Evolutionary conservation across 345 rosid genomes (phyloP).

Genomic region (Eutrema japonicum): DNA sequence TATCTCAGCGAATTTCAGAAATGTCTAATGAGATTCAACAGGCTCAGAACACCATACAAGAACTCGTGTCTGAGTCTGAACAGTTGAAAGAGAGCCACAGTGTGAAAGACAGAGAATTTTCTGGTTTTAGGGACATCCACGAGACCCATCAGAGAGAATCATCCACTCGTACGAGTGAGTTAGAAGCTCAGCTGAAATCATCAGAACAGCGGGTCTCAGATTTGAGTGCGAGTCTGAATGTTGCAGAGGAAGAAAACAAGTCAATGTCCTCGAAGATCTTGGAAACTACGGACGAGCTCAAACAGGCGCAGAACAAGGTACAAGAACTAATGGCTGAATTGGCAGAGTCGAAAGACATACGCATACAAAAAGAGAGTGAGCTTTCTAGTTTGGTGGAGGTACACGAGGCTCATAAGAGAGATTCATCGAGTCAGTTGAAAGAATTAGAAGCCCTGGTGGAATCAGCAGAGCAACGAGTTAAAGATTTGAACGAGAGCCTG

Average conservation of each 20-base stretch:
- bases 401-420: constrained; percentile 57
- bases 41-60: constrained; percentile 52
- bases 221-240: constrained; percentile 50
- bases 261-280: constrained; percentile 57
- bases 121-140: constrained; percentile 42
- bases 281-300: constrained; percentile 55
- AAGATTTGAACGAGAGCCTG: constrained; percentile 54
- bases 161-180: constrained; percentile 42
- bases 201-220: constrained; percentile 50
- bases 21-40: constrained; percentile 54
- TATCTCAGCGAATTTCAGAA: constrained; percentile 53
- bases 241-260: constrained; percentile 58
- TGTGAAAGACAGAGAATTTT: constrained; percentile 53
- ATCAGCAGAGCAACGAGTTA: constrained; percentile 57
- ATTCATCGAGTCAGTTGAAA: constrained; percentile 50
- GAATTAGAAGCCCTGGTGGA: constrained; percentile 45
- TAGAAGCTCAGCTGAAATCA: constrained; percentile 45
- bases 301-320: constrained; percentile 50
- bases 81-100: constrained; percentile 45
- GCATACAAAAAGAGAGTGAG: constrained; percentile 61
- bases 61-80: constrained; percentile 51
- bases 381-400: constrained; percentile 52
- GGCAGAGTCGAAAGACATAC: constrained; percentile 50
- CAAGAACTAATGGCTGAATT: constrained; percentile 51
- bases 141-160: constrained; percentile 59